These are phyloP conservation scores for Neoboletus brunneissimus DNA, from an alignment of 768 basidiomycete genomes.

Conservation along the genomic window DNA sequence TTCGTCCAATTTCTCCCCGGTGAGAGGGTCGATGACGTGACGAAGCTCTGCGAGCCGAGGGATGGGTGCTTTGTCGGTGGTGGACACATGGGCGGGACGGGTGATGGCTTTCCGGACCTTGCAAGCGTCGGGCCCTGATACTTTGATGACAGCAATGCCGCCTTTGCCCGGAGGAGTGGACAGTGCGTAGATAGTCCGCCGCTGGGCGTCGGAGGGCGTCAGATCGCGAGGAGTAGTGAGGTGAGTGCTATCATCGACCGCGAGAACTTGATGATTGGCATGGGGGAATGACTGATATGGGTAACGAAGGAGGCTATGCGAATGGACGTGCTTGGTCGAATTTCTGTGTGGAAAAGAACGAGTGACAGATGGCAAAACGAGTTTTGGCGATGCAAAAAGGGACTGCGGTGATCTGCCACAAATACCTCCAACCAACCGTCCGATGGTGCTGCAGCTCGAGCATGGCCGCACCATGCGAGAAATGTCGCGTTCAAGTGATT, in stretches of 20 bases:
- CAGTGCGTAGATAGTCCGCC: slow-evolving; percentile 81
- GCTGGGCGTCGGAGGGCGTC: slow-evolving; percentile 49
- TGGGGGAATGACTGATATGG: slow-evolving; percentile 14
- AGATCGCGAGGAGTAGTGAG: not conserved
- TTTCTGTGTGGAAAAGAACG: slow-evolving; percentile 25
- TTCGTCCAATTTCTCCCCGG: slow-evolving; percentile 66
- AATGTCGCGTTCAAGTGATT: not conserved
- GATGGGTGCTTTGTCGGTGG: slow-evolving; percentile 34
- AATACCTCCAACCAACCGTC: slow-evolving; percentile 1
- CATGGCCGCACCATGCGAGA: slow-evolving; percentile 23
- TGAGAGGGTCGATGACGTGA: slow-evolving; percentile 60
- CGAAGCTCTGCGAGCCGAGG: slow-evolving; percentile 74
- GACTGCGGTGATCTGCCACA: slow-evolving; percentile 1
- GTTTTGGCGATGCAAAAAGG: slow-evolving; percentile 5
- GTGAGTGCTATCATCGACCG: not conserved
- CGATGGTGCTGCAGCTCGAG: slow-evolving; percentile 5
- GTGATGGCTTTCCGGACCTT: slow-evolving; percentile 64
- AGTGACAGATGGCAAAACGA: slow-evolving; percentile 10
- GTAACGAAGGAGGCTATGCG: slow-evolving; percentile 17
- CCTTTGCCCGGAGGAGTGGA: slow-evolving; percentile 85
- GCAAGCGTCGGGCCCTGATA: slow-evolving; percentile 75
- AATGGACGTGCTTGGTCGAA: slow-evolving; percentile 15
- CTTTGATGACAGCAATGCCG: slow-evolving; percentile 77
- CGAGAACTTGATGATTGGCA: not conserved
- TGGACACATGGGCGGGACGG: slow-evolving; percentile 24